A percentile compares a stretch with the other conserved stretches of the same genome.
Evolutionary conservation across 2,329 filamentous ascomycete genomes (phyloP).

Genomic region (Dichotomopilus funicola): DNA sequence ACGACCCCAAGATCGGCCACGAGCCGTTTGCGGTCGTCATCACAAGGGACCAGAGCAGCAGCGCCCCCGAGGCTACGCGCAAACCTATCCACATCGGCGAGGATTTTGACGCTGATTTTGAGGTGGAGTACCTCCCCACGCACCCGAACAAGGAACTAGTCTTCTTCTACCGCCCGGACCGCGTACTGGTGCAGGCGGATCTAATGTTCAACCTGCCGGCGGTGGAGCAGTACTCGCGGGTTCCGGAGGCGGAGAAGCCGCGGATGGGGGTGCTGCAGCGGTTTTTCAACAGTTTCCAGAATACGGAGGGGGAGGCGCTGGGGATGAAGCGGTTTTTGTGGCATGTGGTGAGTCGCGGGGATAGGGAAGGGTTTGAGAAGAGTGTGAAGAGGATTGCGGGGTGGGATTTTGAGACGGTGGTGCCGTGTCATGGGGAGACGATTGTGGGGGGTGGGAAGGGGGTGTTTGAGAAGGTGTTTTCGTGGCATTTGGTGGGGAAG

Average conservation of each 20-base stretch:
- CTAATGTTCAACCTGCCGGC: conserved; percentile 87
- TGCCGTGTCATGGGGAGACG: conserved; percentile 91
- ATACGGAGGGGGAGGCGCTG: conserved; percentile 56
- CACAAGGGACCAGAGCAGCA: conserved; percentile 42
- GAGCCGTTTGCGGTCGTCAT: conserved; percentile 63
- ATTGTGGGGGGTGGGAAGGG: conserved; percentile 69
- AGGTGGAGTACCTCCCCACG: conserved; percentile 73
- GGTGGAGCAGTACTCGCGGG: conserved; percentile 71
- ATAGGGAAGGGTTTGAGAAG: conserved; percentile 63
- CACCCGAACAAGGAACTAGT: conserved; percentile 84
- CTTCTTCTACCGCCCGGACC: conserved; percentile 73
- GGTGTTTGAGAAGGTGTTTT: conserved; percentile 70
- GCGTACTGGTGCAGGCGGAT: conserved; percentile 81
- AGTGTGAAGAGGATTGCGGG: conserved; percentile 61
- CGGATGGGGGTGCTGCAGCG: conserved; percentile 35
- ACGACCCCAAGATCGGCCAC: conserved; percentile 48
- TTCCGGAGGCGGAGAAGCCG: conserved; percentile 40
- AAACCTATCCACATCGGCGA: conserved; percentile 44
- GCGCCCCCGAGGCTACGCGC: conserved; percentile 31
- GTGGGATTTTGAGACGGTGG: conserved; percentile 81
- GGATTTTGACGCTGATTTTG: conserved; percentile 84
- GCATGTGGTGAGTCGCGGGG: conserved; percentile 57
- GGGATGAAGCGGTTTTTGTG: conserved; percentile 77
- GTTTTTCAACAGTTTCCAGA: conserved; percentile 49
- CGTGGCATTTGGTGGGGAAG: conserved; percentile 63